Evolutionary conservation across 2,329 filamentous ascomycete species (phyloP).

Genomic region (Neonectria hederae): DNA sequence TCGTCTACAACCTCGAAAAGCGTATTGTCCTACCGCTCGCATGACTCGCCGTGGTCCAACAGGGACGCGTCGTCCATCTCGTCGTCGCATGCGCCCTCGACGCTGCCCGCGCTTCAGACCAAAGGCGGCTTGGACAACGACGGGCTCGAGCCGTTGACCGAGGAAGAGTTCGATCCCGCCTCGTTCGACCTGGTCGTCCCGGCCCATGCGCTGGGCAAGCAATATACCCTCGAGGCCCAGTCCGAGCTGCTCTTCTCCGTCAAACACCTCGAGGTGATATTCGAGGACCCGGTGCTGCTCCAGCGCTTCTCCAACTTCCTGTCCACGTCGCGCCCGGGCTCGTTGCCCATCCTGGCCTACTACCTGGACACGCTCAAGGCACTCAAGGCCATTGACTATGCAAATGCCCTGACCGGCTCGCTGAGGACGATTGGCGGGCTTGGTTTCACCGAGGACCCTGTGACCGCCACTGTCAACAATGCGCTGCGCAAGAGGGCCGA

Average conservation of each 20-base stretch:
- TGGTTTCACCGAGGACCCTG: slow-evolving; percentile 62
- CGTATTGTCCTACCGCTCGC: slow-evolving; percentile 27
- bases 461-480: slow-evolving; percentile 64
- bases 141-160: slow-evolving; percentile 31
- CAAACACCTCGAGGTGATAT: slow-evolving; percentile 72
- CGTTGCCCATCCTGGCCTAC: slow-evolving; percentile 73
- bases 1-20: slow-evolving; percentile 30
- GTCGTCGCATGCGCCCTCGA: slow-evolving; percentile 25
- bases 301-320: slow-evolving; percentile 75
- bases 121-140: slow-evolving; percentile 33
- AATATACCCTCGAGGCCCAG: slow-evolving; percentile 69
- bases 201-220: slow-evolving; percentile 32
- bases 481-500: slow-evolving; percentile 70
- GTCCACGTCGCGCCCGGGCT: slow-evolving; percentile 65
- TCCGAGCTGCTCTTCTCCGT: slow-evolving; percentile 73
- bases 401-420: slow-evolving; percentile 72
- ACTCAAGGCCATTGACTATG: slow-evolving; percentile 74
- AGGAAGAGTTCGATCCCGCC: slow-evolving; percentile 38
- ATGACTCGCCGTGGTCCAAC: slow-evolving; percentile 28
- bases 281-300: slow-evolving; percentile 69
- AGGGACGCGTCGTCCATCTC: slow-evolving; percentile 32
- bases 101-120: slow-evolving; percentile 31
- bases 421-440: slow-evolving; percentile 65
- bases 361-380: slow-evolving; percentile 79
- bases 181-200: slow-evolving; percentile 38